Evolutionary conservation across 2,329 filamentous ascomycete genomes (phyloP).

Genomic region (Acrocalymma vagum): DNA sequence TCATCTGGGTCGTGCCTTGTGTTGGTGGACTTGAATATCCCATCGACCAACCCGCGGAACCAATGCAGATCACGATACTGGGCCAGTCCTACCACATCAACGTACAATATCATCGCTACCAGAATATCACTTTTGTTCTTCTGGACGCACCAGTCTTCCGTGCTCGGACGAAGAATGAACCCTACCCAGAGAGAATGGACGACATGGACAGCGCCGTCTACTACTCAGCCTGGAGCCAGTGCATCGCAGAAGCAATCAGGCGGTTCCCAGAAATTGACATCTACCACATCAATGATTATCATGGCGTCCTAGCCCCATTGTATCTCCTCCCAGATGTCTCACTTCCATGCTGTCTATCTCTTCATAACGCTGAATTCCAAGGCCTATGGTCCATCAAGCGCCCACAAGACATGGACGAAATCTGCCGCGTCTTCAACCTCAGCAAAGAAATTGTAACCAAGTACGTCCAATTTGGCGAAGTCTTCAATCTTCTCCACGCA

Average conservation of each 20-base stretch:
- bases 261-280: constrained; percentile 68
- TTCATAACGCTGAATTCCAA: constrained; percentile 76
- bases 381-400: constrained; percentile 74
- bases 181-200: constrained; percentile 74
- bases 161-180: constrained; percentile 68
- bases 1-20: constrained; percentile 64
- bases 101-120: constrained; percentile 69
- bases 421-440: constrained; percentile 72
- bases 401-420: constrained; percentile 67
- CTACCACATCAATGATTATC: constrained; percentile 73
- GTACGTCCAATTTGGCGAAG: constrained; percentile 73
- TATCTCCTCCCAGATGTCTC: constrained; percentile 71
- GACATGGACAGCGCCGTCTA: constrained; percentile 73
- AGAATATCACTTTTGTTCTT: constrained; percentile 74
- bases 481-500: constrained; percentile 75
- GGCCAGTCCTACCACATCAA: constrained; percentile 68
- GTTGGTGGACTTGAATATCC: constrained; percentile 73
- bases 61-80: constrained; percentile 70
- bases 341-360: constrained; percentile 69
- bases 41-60: constrained; percentile 64
- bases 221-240: constrained; percentile 76
- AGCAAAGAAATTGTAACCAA: constrained; percentile 63
- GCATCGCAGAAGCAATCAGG: constrained; percentile 69
- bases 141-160: constrained; percentile 73
- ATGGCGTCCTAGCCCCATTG: constrained; percentile 69